Conservation (phyloP, 129 eudicot species). For the Oenanthe sinensis region DNA sequence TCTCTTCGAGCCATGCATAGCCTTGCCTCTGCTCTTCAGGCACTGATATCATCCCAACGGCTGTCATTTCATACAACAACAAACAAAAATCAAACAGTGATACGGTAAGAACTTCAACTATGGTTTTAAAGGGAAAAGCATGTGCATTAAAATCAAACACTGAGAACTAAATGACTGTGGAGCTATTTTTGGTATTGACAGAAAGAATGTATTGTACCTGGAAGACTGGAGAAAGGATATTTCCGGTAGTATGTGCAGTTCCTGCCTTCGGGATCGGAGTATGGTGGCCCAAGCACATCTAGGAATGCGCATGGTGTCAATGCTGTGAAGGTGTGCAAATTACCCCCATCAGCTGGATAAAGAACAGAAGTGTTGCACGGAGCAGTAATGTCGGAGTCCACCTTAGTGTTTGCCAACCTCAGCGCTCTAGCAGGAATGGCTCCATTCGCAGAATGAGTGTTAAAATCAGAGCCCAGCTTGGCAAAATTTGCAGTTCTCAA, state of each 20-base stretch:
- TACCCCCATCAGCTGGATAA: slow-evolving; percentile 82
- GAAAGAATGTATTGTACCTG: slow-evolving; percentile 31
- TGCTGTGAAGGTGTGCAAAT: slow-evolving; percentile 84
- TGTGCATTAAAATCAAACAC: background rate
- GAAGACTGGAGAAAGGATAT: slow-evolving; percentile 28
- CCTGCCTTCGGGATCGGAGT: slow-evolving; percentile 67
- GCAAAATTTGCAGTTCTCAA: background rate
- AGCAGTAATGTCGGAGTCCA: slow-evolving; percentile 46
- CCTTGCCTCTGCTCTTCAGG: slow-evolving; percentile 34
- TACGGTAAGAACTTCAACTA: background rate
- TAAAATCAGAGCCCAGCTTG: background rate
- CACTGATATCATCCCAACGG: slow-evolving; percentile 28
- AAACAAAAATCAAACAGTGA: background rate
- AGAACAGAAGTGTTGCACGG: slow-evolving; percentile 66
- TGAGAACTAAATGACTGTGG: background rate
- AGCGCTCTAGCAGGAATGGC: background rate
- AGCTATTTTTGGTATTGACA: background rate
- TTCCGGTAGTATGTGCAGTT: slow-evolving; percentile 65
- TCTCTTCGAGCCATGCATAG: slow-evolving; percentile 73
- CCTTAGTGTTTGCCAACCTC: slow-evolving; percentile 61
- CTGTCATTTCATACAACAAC: slow-evolving; percentile 22
- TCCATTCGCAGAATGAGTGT: background rate
- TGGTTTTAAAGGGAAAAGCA: no score
- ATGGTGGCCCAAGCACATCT: slow-evolving; percentile 90
- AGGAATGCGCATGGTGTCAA: slow-evolving; percentile 69